These are phyloP conservation scores for Sporobolomyces roseus DNA, from an alignment of 768 basidiomycete genomes.

Conservation along the genomic window DNA sequence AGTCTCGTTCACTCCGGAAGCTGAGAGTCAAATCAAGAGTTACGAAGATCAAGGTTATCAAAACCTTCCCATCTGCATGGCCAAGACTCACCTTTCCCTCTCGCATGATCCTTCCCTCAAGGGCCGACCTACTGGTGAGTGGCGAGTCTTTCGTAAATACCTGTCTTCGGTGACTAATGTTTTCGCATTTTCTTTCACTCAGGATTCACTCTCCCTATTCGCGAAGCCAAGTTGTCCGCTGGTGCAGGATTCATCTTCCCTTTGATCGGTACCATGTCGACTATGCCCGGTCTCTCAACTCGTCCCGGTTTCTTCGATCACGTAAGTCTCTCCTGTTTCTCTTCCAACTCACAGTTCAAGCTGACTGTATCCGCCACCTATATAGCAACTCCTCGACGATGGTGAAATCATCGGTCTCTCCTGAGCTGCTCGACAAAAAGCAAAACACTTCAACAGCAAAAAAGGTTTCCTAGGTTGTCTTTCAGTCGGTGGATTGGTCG, in stretches of 20 bases:
- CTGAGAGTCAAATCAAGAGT: slow-evolving; percentile 76
- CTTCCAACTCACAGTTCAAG: background rate
- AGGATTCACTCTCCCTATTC: slow-evolving; percentile 91
- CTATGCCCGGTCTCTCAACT: slow-evolving; percentile 64
- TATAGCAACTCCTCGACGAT: slow-evolving; percentile 38
- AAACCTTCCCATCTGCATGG: slow-evolving; percentile 56
- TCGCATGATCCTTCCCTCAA: slow-evolving; percentile 89
- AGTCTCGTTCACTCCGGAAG: slow-evolving; percentile 75
- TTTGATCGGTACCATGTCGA: slow-evolving; percentile 80
- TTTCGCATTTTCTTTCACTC: background rate
- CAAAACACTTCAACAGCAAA: background rate
- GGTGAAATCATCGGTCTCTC: slow-evolving; percentile 44
- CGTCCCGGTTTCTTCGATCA: slow-evolving; percentile 42
- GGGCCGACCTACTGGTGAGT: slow-evolving; percentile 72
- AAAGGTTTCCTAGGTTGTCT: background rate
- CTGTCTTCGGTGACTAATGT: background rate
- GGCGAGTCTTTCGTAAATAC: slow-evolving; percentile 1
- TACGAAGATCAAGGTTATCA: slow-evolving; percentile 87
- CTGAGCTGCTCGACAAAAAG: slow-evolving; percentile 1
- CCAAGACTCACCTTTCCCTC: slow-evolving; percentile 85
- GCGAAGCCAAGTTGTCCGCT: slow-evolving; percentile 78
- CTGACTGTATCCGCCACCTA: background rate
- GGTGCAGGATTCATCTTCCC: slow-evolving; percentile 96
- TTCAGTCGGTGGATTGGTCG: no score
- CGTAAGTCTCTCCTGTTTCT: background rate